Evolutionary conservation across 2,329 filamentous ascomycete species (phyloP), one percentile per base, ranked within the genome.

Genomic region (Cordyceps fumosorosea): DNA sequence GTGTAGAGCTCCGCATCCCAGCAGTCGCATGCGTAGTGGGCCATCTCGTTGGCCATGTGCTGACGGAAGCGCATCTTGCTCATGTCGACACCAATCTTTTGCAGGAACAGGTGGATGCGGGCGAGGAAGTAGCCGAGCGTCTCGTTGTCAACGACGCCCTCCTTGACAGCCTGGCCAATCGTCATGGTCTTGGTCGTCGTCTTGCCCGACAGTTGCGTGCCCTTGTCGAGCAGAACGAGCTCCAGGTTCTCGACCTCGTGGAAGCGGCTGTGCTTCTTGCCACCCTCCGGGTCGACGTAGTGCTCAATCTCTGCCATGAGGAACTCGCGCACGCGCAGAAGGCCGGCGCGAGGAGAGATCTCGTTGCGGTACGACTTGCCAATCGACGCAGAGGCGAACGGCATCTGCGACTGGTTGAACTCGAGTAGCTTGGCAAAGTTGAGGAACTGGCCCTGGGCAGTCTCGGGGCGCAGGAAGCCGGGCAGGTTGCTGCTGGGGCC

Each of bases 231-330:
- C 29, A 99, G 85, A 60, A 88, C 85, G 63, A 99, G 83, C 79
- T 96, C 89, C 53, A 95, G 78, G 68, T 96, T 81, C 72, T 91
- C 88, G 63, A 99, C 88, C 70, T 96, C 90, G 52, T 85, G 77
- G 77, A 99, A 99, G 62, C 93, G 89, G 58, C 83, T 78, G 75
- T 99, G 95, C 79, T 95, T 96, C 86, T 99, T 99, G 77, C 92
- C 91, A 72, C 91, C 87, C 71, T 95, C 83, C 12, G 95, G 95
- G 71, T 99, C 95, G 67, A 99, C 95, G 73, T 91, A 99, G 76
- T 99, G 95, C 80, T 99, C 95, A 69, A 99, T 96, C 78, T 99
- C 95, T 26, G 93, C 95, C 95, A 99, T 98, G 69, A 97, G 78
- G 79, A 99, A 98, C 76, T 99, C 95, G 69, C 95, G 90, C 50